Evolutionary conservation across 208 protist genomes (phyloP), one percentile per base, ranked within the genome.

Genomic region (Trypanosoma boissoni): DNA sequence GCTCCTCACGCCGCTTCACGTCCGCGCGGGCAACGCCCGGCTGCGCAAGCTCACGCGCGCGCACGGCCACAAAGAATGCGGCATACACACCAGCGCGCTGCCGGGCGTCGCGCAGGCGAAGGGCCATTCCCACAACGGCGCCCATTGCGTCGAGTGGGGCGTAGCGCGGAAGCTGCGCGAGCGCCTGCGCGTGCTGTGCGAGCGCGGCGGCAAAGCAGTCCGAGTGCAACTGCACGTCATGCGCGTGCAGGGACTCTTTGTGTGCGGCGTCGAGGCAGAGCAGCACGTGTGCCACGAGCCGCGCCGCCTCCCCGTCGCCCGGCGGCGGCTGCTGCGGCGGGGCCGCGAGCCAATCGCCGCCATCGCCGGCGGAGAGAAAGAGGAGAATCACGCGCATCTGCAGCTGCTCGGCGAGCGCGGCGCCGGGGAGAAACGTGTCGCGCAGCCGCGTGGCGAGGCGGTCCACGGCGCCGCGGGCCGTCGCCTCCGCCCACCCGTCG

Each of bases 351-450:
- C 76, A 84, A 46, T 78, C 70, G 12, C 31, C 48, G 14, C 50
- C 63, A 14, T 60, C 54, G 8, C 41, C 56, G 36, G 60, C 53
- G 8, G 71, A 72, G 49, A 92, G 73, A 20, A 83, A 64, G 50
- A 88, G 86, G 45, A 92, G 52, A 37, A 92, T 75, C 8, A 89
- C 62, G 55, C 86, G 86, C 73, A 92, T 83, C 64, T 90, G 81
- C 54, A 92, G 51, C 59, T 86, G 75, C 44, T 88, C 85, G 32
- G 76, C 78, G 5, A 86, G 46, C 24, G 61, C 48, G 12, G 53
- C 83, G 24, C 45, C 54, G 27, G 64, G n/a, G 12, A 91, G 54
- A 43, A 74, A 85, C 26, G 41, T 55, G 14, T 50, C 44, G 66
- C 77, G 53, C 48, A 92, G 71, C 3, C 74, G 74, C 0, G 52